Base-by-base conservation (phyloP, 148 eudicot genomes). In the Chenopodium quinoa region DNA sequence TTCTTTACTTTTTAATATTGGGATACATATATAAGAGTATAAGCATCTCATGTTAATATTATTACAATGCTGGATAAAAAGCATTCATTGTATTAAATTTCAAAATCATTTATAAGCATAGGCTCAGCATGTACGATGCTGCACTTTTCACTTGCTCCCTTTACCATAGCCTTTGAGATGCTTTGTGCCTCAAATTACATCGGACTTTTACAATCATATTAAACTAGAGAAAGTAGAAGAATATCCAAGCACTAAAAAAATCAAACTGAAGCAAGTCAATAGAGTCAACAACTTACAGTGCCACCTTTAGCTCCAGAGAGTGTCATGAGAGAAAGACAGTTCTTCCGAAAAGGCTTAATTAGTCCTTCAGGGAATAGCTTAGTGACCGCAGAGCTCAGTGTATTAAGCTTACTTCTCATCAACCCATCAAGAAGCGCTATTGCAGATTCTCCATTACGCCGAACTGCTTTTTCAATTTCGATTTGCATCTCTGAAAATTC, bases 251-350 rank as follows among this genome's bases (percentile, higher is more conserved):
- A 73, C 4, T 17, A 44, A 58, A 62, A 75, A 62, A 23, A 23
- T 2, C 9, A 65, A 27, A 81, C 23, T n/a, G 69, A 82, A 34
- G 81, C 29, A 64, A 5, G 58, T 62, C 27, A 47, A 77, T 23
- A 76, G 17, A 48, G 63, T 52, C 13, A 78, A 75, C 75, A 82
- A 90, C 99, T 89, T 83, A 96, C 98, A 80, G 94, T 86, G 88
- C 99, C 94, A 80, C 99, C 99, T 88, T 96, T 96, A 9, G 99
- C 99, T 76, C 99, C 99, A 80, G 92, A 93, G 29, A 93, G 93
- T 47, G 99, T 96, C 99, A 96, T 96, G 73, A 90, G 91, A 12
- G 99, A 89, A 76, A 96, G 96, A 84, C 98, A 93, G 84, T 96
- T 91, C 82, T 85, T 88, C 29, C 98, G 98, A 81, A 96, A 96